These are phyloP conservation scores for Saksenaea vasiformis DNA, from an alignment of 371 early-diverging fungal genomes.

Conservation along the genomic window DNA sequence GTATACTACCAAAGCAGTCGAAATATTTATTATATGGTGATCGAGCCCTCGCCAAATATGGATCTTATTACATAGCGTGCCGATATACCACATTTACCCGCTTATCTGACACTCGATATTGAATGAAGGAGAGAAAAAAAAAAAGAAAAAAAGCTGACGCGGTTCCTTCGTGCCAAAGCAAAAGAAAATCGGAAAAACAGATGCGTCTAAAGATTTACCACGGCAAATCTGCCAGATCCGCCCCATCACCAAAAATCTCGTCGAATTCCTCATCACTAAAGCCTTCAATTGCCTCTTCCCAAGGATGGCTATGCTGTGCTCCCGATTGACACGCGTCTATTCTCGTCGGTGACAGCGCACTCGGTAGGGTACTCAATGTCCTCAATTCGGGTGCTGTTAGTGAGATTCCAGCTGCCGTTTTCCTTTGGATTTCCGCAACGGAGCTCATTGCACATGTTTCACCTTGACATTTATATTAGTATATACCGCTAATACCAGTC, in stretches of 20 bases:
- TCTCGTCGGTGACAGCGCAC: background rate
- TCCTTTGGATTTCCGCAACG: background rate
- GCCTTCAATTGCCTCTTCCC: slow-evolving; percentile 11
- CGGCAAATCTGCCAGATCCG: slow-evolving; percentile 20
- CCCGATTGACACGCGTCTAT: background rate
- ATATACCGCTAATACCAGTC: background rate
- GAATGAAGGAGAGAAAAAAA: too few relatives aligned
- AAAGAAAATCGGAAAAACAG: too few relatives aligned
- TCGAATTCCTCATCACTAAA: slow-evolving; percentile 33
- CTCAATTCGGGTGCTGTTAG: background rate
- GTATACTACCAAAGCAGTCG: too few relatives aligned
- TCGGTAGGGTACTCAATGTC: background rate
- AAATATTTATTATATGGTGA: too few relatives aligned
- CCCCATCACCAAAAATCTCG: slow-evolving; percentile 35
- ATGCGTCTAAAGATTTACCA: background rate
- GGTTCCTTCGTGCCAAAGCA: too few relatives aligned
- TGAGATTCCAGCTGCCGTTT: background rate
- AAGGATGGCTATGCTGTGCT: background rate
- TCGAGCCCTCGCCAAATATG: too few relatives aligned
- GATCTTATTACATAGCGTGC: too few relatives aligned
- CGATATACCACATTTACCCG: too few relatives aligned
- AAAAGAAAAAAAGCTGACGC: too few relatives aligned
- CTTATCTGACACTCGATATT: too few relatives aligned
- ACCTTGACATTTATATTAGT: background rate
- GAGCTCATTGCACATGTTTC: background rate